Evolutionary conservation across 83 land plant species (phyloP), one percentile per base, ranked within the genome.

Genomic region (Larix sibirica): DNA sequence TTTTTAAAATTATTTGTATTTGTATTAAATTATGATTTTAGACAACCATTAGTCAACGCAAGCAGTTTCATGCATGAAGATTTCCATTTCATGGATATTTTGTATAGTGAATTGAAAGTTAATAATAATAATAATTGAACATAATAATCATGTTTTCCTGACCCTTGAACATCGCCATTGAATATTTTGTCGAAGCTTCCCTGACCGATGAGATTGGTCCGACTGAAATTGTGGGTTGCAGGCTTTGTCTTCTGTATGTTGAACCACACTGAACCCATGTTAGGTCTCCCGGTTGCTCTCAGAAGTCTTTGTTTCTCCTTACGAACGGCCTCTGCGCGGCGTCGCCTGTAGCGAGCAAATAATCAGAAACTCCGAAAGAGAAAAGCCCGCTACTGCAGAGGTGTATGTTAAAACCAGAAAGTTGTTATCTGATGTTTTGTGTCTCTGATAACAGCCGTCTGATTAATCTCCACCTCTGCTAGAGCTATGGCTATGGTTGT

Each of bases 231-330:
- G 17, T 17, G 17, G 17, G 62, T 61, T 12, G 62, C 62, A 28
- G 56, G 82, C 87, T 90, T 85, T 47, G 94, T 85, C 18, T 96
- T 95, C 1, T 79, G 44, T 73, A 85, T 85, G 17, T 83, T 84
- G 86, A 88, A 91, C 87, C 83, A 83, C 63, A 82, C 88, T 14
- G 89, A 81, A 0, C 89, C 94, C 20, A 87, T 86, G 83, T 89
- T 88, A 0, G 87, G 89, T 38, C 20, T 47, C 31, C 16, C 69
- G 64, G 71, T 65, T 47, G 20, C 70, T 59, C 36, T 62, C 10
- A 62, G 4, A 71, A 24, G 56, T 54, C 58, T 26, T 40, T 81
- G 61, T 50, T 61, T 54, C 67, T 65, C 26, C 24, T 26, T 71
- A 47, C 5, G 24, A 44, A 60, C 26, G 70, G 4, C 79, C 78